These are phyloP conservation scores for Nematodospora valgi DNA, from an alignment of 805 yeast genomes.

Conservation along the genomic window DNA sequence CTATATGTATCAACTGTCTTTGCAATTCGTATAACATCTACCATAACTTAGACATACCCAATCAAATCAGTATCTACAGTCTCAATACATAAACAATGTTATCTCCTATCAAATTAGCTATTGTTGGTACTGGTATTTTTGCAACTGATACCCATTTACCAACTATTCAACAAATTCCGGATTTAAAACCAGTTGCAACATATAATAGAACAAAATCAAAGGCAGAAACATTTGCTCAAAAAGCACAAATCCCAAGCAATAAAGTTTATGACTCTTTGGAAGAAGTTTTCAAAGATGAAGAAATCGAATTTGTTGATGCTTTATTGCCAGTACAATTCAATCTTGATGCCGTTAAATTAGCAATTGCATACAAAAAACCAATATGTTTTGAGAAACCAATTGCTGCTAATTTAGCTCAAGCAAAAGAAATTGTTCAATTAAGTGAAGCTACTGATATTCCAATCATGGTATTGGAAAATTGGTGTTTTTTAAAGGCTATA, in stretches of 20 bases:
- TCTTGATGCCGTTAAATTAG: constrained; percentile 62
- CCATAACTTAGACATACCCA: too few relatives aligned
- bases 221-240: constrained; percentile 73
- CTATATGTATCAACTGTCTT: too few relatives aligned
- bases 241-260: constrained; percentile 47
- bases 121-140: constrained; percentile 84
- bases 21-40: too few relatives aligned
- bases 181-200: constrained; percentile 62
- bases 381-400: constrained; percentile 86
- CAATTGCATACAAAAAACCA: constrained; percentile 73
- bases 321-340: constrained; percentile 87
- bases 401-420: constrained; percentile 81
- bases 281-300: constrained; percentile 60
- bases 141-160: constrained; percentile 86
- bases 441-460: constrained; percentile 62
- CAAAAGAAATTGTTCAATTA: constrained; percentile 70
- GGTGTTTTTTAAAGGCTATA: constrained; percentile 70
- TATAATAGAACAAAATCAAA: constrained; percentile 81
- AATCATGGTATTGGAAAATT: constrained; percentile 79
- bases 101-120: constrained; percentile 50
- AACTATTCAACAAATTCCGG: constrained; percentile 49
- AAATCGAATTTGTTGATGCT: constrained; percentile 77
- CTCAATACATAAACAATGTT: too few relatives aligned
- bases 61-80: too few relatives aligned
- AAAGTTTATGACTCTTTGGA: constrained; percentile 63